phyloP scores from a whole-genome alignment of 805 yeast species.

The Saturnispora mendoncae region DNA sequence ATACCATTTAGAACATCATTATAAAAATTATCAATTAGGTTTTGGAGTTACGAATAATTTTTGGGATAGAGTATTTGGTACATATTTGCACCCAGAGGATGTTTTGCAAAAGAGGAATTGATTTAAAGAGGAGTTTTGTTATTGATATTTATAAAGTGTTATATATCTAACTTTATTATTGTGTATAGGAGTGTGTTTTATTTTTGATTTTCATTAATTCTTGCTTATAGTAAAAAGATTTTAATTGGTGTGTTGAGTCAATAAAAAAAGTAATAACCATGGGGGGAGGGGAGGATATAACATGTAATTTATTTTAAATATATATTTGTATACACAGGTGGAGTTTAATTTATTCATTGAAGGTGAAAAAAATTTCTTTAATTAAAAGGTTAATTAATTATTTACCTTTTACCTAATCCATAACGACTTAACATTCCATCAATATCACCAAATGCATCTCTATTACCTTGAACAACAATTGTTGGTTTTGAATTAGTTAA shows the following conservation, averaged over 20 bases:
- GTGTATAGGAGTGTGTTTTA: too few relatives aligned
- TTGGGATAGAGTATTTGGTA: conserved; percentile 90
- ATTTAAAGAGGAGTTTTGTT: not conserved
- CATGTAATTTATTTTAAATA: too few relatives aligned
- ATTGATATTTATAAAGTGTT: not conserved
- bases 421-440: conserved; percentile 51
- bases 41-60: conserved; percentile 91
- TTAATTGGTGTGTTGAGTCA: too few relatives aligned
- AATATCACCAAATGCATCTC: conserved; percentile 81
- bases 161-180: too few relatives aligned
- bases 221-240: too few relatives aligned
- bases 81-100: conserved; percentile 48
- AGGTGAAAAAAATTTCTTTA: too few relatives aligned
- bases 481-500: conserved; percentile 75
- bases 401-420: conserved; percentile 70
- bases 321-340: too few relatives aligned
- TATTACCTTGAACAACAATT: conserved; percentile 79
- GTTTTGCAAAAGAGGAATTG: conserved; percentile 36
- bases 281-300: too few relatives aligned
- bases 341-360: too few relatives aligned
- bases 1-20: conserved; percentile 94
- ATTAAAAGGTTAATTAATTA: too few relatives aligned
- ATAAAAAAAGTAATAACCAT: too few relatives aligned
- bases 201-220: too few relatives aligned
- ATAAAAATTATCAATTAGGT: conserved; percentile 92